phyloP scores from a whole-genome alignment of 352 stramenopile genomes.

The Blastocystis hominis region DNA sequence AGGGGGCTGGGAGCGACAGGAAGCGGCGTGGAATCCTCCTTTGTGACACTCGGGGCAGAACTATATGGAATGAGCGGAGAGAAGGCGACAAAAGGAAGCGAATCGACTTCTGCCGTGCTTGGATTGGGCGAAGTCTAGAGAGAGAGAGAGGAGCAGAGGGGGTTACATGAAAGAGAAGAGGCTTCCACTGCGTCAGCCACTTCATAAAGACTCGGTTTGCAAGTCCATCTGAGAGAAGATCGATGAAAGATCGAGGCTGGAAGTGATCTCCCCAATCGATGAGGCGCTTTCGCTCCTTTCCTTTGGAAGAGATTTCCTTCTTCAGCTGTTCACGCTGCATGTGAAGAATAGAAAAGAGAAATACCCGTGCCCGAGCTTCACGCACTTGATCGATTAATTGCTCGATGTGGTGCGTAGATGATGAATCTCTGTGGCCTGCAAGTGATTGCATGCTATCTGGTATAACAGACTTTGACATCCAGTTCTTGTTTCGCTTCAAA shows the following conservation, averaged over 20 bases:
- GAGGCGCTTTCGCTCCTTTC: neutral
- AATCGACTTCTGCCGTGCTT: constrained; percentile 15
- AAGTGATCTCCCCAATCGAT: neutral
- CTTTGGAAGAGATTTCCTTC: neutral
- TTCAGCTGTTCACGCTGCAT: neutral
- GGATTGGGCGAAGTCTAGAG: neutral
- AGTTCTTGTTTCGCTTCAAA: neutral
- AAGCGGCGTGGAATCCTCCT: neutral
- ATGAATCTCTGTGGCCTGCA: neutral
- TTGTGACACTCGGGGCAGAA: constrained; percentile 38
- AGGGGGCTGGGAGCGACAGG: neutral
- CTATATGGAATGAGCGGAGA: neutral
- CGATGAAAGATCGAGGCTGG: neutral
- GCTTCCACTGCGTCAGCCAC: constrained; percentile 42
- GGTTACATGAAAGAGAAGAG: constrained; percentile 11
- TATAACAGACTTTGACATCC: neutral
- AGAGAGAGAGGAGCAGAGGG: neutral
- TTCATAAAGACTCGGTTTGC: constrained; percentile 23
- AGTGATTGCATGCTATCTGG: neutral
- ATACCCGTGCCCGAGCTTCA: neutral
- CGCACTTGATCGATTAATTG: constrained; percentile 30
- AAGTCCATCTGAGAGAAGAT: constrained; percentile 27
- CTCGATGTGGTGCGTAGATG: neutral
- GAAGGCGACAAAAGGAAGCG: neutral
- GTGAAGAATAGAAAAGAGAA: neutral